phyloP scores from a whole-genome alignment of 805 yeast species.

The Wickerhamiella parazyma region DNA sequence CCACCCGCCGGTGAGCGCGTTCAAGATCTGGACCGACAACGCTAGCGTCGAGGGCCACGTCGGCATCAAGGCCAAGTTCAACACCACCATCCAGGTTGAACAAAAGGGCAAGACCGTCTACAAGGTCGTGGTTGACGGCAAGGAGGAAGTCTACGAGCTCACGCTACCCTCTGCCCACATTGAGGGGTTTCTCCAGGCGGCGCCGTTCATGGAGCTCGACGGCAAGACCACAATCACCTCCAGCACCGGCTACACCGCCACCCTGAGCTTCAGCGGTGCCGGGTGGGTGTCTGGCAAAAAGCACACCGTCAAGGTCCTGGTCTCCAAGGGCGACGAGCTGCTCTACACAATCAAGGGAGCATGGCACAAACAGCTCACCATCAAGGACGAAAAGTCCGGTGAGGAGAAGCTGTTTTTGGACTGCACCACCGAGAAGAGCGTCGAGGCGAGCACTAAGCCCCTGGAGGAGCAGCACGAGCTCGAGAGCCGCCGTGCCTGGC shows the following conservation, averaged over 20 bases:
- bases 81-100: slow-evolving; percentile 69
- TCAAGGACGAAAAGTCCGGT: slow-evolving; percentile 41
- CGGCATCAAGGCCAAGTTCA: slow-evolving; percentile 72
- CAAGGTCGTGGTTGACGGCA: slow-evolving; percentile 33
- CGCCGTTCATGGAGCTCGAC: slow-evolving; percentile 91
- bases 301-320: slow-evolving; percentile 78
- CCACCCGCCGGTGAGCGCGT: slow-evolving; percentile 97
- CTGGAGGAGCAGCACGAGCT: slow-evolving; percentile 63
- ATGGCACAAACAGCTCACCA: slow-evolving; percentile 50
- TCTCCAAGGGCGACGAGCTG: slow-evolving; percentile 48
- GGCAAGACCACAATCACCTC: slow-evolving; percentile 76
- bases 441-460: slow-evolving; percentile 61
- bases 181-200: slow-evolving; percentile 80
- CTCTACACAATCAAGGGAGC: slow-evolving; percentile 76
- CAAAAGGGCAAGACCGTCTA: slow-evolving; percentile 86
- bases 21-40: slow-evolving; percentile 59
- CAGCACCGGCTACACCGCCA: slow-evolving; percentile 60
- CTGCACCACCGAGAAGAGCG: slow-evolving; percentile 26
- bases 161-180: slow-evolving; percentile 93
- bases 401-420: slow-evolving; percentile 23
- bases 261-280: slow-evolving; percentile 74
- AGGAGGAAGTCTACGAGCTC: slow-evolving; percentile 56
- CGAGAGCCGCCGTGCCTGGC: slow-evolving; percentile 87
- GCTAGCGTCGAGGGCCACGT: slow-evolving; percentile 76
- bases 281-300: slow-evolving; percentile 95